These are phyloP conservation scores for Aegilops speltoides DNA, from an alignment of 176 grass and related monocot genomes.

Conservation along the genomic window DNA sequence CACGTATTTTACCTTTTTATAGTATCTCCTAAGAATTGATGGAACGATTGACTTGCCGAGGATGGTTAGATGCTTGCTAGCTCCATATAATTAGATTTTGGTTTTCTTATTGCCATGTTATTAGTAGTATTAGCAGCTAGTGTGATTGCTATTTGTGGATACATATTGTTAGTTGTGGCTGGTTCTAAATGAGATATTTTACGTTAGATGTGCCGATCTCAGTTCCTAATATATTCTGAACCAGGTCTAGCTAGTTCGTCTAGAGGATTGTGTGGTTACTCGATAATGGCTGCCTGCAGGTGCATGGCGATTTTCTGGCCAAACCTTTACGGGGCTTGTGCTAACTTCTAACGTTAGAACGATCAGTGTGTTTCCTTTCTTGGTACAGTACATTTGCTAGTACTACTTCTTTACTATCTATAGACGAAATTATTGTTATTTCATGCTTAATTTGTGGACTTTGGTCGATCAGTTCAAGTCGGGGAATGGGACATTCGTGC, in stretches of 20 bases:
- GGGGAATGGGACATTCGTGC: background rate
- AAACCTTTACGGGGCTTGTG: background rate
- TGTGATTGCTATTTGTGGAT: constrained; percentile 13
- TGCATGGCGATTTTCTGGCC: constrained; percentile 22
- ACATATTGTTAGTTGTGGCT: constrained; percentile 3
- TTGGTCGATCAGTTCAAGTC: background rate
- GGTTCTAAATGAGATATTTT: constrained; percentile 50
- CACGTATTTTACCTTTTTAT: background rate
- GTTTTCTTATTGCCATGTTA: background rate
- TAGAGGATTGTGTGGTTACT: background rate
- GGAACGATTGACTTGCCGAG: background rate
- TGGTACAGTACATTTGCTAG: constrained; percentile 17
- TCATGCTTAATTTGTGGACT: constrained; percentile 37
- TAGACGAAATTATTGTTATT: constrained; percentile 33
- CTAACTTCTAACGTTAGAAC: constrained; percentile 6
- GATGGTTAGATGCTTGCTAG: background rate
- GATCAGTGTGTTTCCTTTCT: constrained; percentile 22
- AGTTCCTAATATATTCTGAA: background rate
- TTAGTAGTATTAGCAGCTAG: background rate
- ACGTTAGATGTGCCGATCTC: constrained; percentile 7
- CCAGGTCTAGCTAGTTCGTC: background rate
- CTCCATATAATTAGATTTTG: background rate
- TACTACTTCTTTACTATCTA: background rate
- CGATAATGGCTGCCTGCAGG: background rate
- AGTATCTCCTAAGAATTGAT: background rate